phyloP scores from a whole-genome alignment of 495 filamentous ascomycete species.

The Neurospora sp. region DNA sequence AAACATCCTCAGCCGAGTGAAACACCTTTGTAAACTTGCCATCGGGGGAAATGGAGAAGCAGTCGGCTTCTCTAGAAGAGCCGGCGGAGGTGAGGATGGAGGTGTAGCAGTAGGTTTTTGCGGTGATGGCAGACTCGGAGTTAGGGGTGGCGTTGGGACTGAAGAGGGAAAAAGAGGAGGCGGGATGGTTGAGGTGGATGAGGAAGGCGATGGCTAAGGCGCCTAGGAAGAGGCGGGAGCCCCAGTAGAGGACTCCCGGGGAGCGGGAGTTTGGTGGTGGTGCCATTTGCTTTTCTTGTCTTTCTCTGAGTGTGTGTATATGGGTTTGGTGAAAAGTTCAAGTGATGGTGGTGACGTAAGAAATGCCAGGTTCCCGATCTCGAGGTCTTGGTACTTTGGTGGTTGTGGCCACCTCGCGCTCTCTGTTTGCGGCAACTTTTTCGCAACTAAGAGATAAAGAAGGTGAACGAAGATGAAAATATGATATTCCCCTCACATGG shows the following conservation, averaged over 20 bases:
- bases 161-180: conserved; percentile 7
- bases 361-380: background rate
- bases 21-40: conserved; percentile 26
- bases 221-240: conserved; percentile 12
- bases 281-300: background rate
- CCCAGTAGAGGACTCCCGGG: conserved; percentile 6
- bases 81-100: conserved; percentile 3
- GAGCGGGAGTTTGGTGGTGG: background rate
- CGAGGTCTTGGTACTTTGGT: background rate
- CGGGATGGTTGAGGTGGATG: conserved; percentile 1
- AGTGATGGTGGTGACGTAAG: background rate
- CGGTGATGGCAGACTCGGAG: background rate
- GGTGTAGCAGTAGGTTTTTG: conserved; percentile 32
- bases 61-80: conserved; percentile 19
- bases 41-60: conserved; percentile 30
- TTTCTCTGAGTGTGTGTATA: background rate
- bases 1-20: background rate
- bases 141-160: background rate
- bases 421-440: background rate
- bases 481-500: background rate
- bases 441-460: background rate
- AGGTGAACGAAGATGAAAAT: background rate
- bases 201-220: conserved; percentile 12
- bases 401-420: background rate
- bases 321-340: background rate